Base-by-base conservation (phyloP, 1,284 basidiomycete species). In the Puccinia novopanici region DNA sequence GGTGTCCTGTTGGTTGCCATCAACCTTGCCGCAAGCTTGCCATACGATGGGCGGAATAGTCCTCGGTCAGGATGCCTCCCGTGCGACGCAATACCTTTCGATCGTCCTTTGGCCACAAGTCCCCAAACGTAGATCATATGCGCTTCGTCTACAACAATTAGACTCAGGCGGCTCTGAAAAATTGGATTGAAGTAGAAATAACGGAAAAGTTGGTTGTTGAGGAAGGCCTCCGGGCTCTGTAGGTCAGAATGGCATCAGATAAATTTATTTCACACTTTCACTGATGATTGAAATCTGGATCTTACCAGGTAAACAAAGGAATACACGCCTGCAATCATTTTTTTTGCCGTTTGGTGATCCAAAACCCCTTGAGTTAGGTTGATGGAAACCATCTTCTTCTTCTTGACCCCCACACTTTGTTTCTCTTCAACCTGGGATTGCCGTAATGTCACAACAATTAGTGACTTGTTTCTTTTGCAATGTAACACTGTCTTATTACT, bases 11-110 rank as follows among this genome's bases (percentile, higher is more conserved):
- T 40, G 2, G 72, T 34, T 34, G 72, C 72, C 24, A 74, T 34
- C 4, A 57, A 40, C 13, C 54, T n/a, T 17, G 19, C 52, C 8
- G 24, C 22, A 27, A 74, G 40, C n/a, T 74, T 74, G 1, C 72
- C 72, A 57, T 74, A 74, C 15, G 24, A 54, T 0, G 72, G 72
- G 9, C 72, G 40, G 24, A 74, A 74, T 10, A 37, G 12, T 3
- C 50, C 54, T 3, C 19, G 10, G 19, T 74, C 72, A 57, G 30
- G n/a, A n/a, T n/a, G n/a, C n/a, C n/a, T n/a, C n/a, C n/a, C n/a
- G n/a, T n/a, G n/a, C n/a, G n/a, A n/a, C n/a, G n/a, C n/a, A n/a
- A n/a, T n/a, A n/a, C n/a, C n/a, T n/a, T n/a, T n/a, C n/a, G n/a
- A n/a, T n/a, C n/a, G n/a, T n/a, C n/a, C n/a, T n/a, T n/a, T n/a